Evolutionary conservation across 345 rosid genomes (phyloP), one percentile per base, ranked within the genome.

Genomic region (Arabidopsis thaliana): DNA sequence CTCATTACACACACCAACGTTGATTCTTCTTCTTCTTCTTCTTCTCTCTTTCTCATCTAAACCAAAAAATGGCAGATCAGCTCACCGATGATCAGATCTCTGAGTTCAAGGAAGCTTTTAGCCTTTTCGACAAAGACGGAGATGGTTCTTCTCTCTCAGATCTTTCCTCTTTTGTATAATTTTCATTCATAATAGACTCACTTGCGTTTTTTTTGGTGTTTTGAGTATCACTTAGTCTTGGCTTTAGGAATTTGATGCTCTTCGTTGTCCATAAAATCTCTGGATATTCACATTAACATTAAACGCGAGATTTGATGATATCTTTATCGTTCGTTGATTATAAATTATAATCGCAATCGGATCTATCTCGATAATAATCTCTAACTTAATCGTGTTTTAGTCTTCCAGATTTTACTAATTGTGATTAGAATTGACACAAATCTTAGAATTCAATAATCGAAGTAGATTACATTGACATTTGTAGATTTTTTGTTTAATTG

Each of bases 71-170:
- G 86, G 84, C 84, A 23, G 86, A 83, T 81, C 86, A 83, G 70
- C 82, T 83, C 42, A 76, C 84, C 34, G 84, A 79, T 64, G 82
- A 79, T 34, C 82, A 79, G 82, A 79, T 79, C 82, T 79, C 82
- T 2, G 82, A 79, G 80, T 83, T 83, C 73, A 83, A 83, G 70
- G 86, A 83, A 77, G 86, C 87, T 41, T 82, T 82, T 69, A 82
- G 87, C 70, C 81, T 80, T 0, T 84, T 80, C 75, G 85, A 80
- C 67, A 82, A 84, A 70, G 88, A 85, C 44, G 88, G 88, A 62
- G 88, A 85, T 71, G 88, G 88, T 85, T 59, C 41, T 6, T 7
- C 52, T 67, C 69, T 67, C 69, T 66, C 76, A 36, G 55, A 52
- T 77, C 81, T 62, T 22, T 62, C 42, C 37, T 24, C 2, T 57